Evolutionary conservation across 768 basidiomycete species (phyloP).

Genomic region (Trametes maxima): DNA sequence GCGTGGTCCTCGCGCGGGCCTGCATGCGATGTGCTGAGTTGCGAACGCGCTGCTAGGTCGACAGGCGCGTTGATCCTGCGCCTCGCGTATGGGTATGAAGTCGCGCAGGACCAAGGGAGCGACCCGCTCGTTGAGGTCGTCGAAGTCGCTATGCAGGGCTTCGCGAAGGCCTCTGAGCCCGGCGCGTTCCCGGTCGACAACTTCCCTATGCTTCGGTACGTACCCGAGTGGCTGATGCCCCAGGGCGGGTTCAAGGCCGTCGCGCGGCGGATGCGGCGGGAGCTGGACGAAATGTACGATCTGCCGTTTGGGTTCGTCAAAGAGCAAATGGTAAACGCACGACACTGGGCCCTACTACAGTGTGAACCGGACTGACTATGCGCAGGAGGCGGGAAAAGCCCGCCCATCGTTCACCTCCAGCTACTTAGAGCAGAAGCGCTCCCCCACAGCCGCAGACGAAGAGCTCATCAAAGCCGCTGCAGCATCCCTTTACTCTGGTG

Average conservation of each 20-base stretch:
- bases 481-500: constrained; percentile 22
- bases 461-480: constrained; percentile 19
- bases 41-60: constrained; percentile 19
- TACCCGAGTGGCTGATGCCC: constrained; percentile 41
- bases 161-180: constrained; percentile 31
- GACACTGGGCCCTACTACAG: background rate
- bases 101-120: constrained; percentile 18
- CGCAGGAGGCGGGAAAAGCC: constrained; percentile 22
- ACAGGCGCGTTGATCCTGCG: constrained; percentile 34
- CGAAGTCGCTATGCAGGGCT: constrained; percentile 32
- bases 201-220: constrained; percentile 35
- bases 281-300: constrained; percentile 26
- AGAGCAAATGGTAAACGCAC: constrained; percentile 32
- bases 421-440: constrained; percentile 39
- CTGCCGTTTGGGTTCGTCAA: constrained; percentile 38
- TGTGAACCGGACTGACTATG: background rate
- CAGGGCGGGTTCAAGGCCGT: constrained; percentile 26
- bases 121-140: constrained; percentile 33
- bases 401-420: constrained; percentile 24
- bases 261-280: constrained; percentile 14
- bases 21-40: background rate
- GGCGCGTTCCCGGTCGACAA: constrained; percentile 41
- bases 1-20: background rate
- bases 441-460: constrained; percentile 37
- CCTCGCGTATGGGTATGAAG: constrained; percentile 34